Evolutionary conservation across 2,329 filamentous ascomycete genomes (phyloP).

Genomic region (Aspergillus sp.): DNA sequence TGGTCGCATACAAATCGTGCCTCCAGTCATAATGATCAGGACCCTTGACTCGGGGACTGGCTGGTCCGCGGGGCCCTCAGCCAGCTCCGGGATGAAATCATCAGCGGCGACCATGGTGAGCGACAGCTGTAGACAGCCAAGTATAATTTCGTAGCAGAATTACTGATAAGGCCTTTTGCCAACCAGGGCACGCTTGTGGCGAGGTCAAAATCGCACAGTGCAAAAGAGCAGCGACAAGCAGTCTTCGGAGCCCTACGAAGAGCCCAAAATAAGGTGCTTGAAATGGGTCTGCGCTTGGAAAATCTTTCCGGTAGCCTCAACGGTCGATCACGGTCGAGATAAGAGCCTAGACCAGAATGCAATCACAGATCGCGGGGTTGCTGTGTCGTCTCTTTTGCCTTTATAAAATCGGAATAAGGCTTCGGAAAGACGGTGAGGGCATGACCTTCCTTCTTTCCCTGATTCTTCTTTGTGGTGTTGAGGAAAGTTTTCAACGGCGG

Average conservation of each 20-base stretch:
- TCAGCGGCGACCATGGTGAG: constrained; percentile 28
- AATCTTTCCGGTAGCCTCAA: constrained; percentile 11
- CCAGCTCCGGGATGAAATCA: constrained; percentile 28
- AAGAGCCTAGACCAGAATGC: constrained; percentile 12
- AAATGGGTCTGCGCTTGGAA: constrained; percentile 12
- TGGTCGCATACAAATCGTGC: constrained; percentile 84
- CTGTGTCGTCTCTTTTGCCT: not conserved
- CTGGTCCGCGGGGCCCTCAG: constrained; percentile 27
- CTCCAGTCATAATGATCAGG: constrained; percentile 85
- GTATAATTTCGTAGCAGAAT: not conserved
- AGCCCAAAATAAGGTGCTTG: constrained; percentile 5
- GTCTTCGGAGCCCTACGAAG: constrained; percentile 1
- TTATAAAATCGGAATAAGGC: not conserved
- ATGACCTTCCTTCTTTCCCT: not conserved
- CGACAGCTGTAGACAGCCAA: not conserved
- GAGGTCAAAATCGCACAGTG: not conserved
- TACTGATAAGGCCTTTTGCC: not conserved
- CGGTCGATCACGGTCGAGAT: constrained; percentile 9
- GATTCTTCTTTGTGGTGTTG: constrained; percentile 2
- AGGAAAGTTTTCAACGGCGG: constrained; percentile 6
- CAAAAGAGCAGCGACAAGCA: not conserved
- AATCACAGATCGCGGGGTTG: constrained; percentile 1
- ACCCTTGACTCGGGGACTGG: constrained; percentile 74
- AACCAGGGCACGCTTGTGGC: not conserved
- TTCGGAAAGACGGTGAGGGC: not conserved